Conservation (phyloP, 73 alveolate species). For the Diophrys sp. region DNA sequence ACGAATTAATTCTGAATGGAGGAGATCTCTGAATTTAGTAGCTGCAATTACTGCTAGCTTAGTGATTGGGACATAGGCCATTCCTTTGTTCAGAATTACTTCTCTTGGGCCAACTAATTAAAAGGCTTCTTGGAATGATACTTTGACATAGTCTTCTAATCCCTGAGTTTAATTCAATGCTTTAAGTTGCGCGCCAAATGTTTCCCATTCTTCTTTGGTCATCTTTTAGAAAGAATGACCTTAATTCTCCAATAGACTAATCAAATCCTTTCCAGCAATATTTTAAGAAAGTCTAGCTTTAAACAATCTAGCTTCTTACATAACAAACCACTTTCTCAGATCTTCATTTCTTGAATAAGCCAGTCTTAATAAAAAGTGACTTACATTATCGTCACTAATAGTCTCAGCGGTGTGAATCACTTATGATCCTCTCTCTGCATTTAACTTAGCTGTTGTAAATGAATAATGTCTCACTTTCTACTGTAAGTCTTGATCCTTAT, state of each 20-base stretch:
- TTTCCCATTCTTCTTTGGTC: conserved; percentile 27
- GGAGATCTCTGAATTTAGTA: conserved; percentile 69
- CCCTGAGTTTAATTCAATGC: background rate
- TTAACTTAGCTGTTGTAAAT: too few species aligned
- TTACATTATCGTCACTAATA: conserved; percentile 36
- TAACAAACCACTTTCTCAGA: conserved; percentile 71
- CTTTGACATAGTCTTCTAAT: conserved; percentile 16
- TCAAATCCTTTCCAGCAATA: conserved; percentile 30
- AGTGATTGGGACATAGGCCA: conserved; percentile 34
- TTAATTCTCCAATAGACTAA: conserved; percentile 18
- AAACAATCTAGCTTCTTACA: conserved; percentile 77
- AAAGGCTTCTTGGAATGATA: conserved; percentile 45
- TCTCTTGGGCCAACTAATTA: conserved; percentile 36
- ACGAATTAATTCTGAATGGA: conserved; percentile 44
- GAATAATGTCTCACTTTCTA: too few species aligned
- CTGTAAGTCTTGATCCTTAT: background rate
- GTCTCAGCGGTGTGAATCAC: background rate
- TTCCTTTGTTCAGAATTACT: conserved; percentile 41
- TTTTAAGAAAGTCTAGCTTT: conserved; percentile 37
- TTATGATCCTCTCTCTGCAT: too few species aligned
- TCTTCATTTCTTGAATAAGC: conserved; percentile 68
- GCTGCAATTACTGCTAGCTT: conserved; percentile 37
- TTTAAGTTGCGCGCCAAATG: conserved; percentile 22
- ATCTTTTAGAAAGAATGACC: conserved; percentile 38
- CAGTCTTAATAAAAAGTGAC: conserved; percentile 62